Evolutionary conservation across 2,329 filamentous ascomycete species (phyloP).

Genomic region (Thyridium curvatum): DNA sequence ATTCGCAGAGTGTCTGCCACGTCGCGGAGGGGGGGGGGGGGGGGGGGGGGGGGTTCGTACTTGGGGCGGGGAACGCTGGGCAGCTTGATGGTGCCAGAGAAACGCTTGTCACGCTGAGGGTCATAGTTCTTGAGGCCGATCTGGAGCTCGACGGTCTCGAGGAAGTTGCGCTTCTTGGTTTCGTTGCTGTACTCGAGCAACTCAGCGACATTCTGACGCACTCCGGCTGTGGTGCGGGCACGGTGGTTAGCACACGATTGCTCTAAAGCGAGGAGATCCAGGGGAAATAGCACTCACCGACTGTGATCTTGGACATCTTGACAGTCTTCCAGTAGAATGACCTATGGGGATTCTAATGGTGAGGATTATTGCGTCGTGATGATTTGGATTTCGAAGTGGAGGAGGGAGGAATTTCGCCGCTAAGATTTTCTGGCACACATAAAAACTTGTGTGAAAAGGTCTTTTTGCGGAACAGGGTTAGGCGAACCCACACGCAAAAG

Average conservation of each 20-base stretch:
- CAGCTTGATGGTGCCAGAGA: slow-evolving; percentile 97
- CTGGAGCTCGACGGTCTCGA: slow-evolving; percentile 74
- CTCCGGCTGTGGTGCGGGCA: slow-evolving; percentile 61
- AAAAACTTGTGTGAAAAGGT: slow-evolving; percentile 9
- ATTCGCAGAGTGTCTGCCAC: slow-evolving; percentile 1
- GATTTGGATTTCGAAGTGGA: slow-evolving; percentile 1
- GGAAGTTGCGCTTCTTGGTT: slow-evolving; percentile 97
- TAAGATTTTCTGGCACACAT: no score
- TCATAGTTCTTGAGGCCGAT: slow-evolving; percentile 95
- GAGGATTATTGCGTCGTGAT: slow-evolving; percentile 42
- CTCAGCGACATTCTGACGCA: slow-evolving; percentile 88
- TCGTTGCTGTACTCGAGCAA: slow-evolving; percentile 88
- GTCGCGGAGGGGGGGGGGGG: slow-evolving; percentile 1
- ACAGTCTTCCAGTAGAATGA: slow-evolving; percentile 80
- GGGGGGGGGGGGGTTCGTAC: no score
- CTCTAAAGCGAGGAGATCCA: slow-evolving; percentile 7
- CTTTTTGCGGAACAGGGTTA: no score
- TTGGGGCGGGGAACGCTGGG: slow-evolving; percentile 84
- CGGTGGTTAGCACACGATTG: slow-evolving; percentile 7
- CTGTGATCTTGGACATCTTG: slow-evolving; percentile 64
- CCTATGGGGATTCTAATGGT: slow-evolving; percentile 59
- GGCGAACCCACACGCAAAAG: no score
- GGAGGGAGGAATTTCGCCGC: no score
- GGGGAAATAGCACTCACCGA: slow-evolving; percentile 27
- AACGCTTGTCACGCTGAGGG: slow-evolving; percentile 99